Evolutionary conservation across 2,329 filamentous ascomycete species (phyloP), one percentile per base, ranked within the genome.

Genomic region (Coniochaeta ligniaria): DNA sequence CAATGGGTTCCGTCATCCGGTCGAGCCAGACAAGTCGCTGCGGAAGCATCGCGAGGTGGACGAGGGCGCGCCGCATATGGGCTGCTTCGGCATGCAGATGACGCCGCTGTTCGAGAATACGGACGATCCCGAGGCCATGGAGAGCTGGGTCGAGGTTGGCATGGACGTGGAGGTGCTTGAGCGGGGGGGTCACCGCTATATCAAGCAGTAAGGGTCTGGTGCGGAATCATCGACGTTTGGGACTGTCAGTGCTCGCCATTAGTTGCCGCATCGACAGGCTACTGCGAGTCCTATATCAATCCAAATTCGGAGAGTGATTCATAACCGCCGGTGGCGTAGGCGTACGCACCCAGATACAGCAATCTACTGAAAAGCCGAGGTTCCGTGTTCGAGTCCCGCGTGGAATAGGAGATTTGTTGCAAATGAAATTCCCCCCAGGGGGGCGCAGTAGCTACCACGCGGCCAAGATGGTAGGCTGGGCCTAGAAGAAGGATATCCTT

Each of bases 81-180:
- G 84, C 0, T 87, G 85, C 64, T 68, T 89, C 28, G 87, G 86
- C 6, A 86, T 90, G 83, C 85, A 88, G 70, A 73, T 89, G 62
- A 85, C 83, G 43, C 86, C 87, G 6, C 65, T 83, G 33, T 83
- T 80, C 63, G 70, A 77, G 9, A 64, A 71, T 24, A 64, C 68
- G 6, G 61, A 61, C 5, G 59, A 57, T 24, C 38, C 63, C 6
- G 69, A 71, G 14, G 67, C 67, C 16, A 69, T 75, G 62, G 75
- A 81, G 64, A 75, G 75, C 14, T 78, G 74, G 65, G 64, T 87
- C 33, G 78, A 82, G 62, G 81, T 84, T 11, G 84, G 84, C 61
- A 86, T 86, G 78, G 71, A 75, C 7, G 70, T 86, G 38, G 74
- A 78, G 1, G 79, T 85, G 6, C 65, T 81, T 50, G 70, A 81